phyloP scores from a whole-genome alignment of 148 eudicot species.

The Diospyros lotus region DNA sequence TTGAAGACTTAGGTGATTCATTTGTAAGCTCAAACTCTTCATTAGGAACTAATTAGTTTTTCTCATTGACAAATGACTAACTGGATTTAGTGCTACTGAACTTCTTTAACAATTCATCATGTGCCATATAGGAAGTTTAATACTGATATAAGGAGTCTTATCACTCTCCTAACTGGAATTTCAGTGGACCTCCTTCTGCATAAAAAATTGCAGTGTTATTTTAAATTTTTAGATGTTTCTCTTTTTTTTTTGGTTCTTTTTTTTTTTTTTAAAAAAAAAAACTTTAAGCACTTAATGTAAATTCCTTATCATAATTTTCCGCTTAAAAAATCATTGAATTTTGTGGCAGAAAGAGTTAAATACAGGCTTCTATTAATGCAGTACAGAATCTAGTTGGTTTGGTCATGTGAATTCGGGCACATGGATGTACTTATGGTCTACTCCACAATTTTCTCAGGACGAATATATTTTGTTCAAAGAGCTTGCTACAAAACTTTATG shows the following conservation, averaged over 20 bases:
- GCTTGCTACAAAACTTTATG: background rate
- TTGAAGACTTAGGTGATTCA: slow-evolving; percentile 70
- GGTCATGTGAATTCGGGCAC: background rate
- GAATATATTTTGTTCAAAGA: background rate
- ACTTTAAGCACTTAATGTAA: background rate
- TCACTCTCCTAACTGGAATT: background rate
- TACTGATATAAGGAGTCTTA: slow-evolving; percentile 5
- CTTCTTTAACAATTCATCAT: slow-evolving; percentile 1
- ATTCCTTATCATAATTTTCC: background rate
- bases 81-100: slow-evolving; percentile 7
- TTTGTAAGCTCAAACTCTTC: slow-evolving; percentile 45
- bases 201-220: too few species aligned
- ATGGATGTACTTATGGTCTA: background rate
- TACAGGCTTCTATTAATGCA: background rate
- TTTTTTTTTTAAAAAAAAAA: background rate
- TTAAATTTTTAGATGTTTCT: background rate
- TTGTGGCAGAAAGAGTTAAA: background rate
- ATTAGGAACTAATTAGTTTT: slow-evolving; percentile 5
- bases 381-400: background rate
- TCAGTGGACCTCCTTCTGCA: background rate
- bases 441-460: background rate
- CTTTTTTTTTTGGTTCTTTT: background rate
- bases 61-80: slow-evolving; percentile 3
- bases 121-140: background rate
- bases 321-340: too few species aligned